phyloP scores from a whole-genome alignment of 2,329 filamentous ascomycete species.

The Endoconidiophora polonica region DNA sequence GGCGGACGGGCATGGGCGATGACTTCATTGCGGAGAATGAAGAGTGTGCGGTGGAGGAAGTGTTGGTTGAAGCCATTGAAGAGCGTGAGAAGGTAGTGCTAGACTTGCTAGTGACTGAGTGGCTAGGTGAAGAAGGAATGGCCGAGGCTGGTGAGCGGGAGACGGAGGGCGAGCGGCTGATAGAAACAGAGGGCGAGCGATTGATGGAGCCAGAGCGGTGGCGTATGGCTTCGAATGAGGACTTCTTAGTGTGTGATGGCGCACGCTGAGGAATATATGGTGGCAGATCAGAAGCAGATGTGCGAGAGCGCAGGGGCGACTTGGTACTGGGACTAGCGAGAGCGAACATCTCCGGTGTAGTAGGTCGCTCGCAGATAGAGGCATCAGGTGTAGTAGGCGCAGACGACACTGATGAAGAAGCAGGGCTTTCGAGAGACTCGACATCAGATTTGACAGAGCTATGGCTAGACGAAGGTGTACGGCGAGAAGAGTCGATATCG shows the following conservation, averaged over 20 bases:
- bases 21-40: constrained; percentile 17
- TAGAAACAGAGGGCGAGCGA: constrained; percentile 43
- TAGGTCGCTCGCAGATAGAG: constrained; percentile 34
- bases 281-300: constrained; percentile 29
- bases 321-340: constrained; percentile 30
- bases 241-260: constrained; percentile 77
- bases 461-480: constrained; percentile 32
- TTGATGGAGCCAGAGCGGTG: constrained; percentile 43
- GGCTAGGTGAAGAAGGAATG: constrained; percentile 35
- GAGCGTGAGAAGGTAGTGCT: constrained; percentile 15
- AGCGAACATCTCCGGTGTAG: constrained; percentile 45
- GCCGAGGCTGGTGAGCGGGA: constrained; percentile 39
- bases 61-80: constrained; percentile 14
- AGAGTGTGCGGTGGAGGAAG: constrained; percentile 1
- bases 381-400: constrained; percentile 54
- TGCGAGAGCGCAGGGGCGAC: constrained; percentile 21
- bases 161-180: constrained; percentile 36
- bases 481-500: constrained; percentile 41
- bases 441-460: constrained; percentile 41
- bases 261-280: constrained; percentile 63
- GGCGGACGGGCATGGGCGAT: constrained; percentile 18
- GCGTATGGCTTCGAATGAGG: constrained; percentile 55
- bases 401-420: constrained; percentile 36
- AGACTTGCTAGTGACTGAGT: constrained; percentile 17
- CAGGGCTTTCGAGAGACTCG: constrained; percentile 50